Conservation (phyloP, 2,329 filamentous ascomycete species). For the Trichoderma oligosporum region DNA sequence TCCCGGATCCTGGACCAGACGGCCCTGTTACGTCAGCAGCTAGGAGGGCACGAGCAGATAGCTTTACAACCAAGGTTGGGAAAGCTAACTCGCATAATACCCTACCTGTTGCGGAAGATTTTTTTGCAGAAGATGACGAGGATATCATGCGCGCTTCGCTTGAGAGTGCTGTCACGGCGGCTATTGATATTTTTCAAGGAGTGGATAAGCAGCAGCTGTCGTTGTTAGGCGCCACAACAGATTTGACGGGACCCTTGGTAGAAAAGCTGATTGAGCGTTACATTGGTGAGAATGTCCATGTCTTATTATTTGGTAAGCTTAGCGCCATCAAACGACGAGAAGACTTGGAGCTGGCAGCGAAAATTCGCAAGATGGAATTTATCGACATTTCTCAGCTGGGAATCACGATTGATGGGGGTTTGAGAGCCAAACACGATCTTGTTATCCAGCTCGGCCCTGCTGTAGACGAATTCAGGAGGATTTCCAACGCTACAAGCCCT, state of each 20-base stretch:
- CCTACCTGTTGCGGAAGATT: conserved; percentile 55
- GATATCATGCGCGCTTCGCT: conserved; percentile 83
- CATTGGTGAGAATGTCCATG: conserved; percentile 87
- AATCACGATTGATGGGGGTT: conserved; percentile 76
- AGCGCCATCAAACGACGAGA: conserved; percentile 74
- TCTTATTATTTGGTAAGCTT: conserved; percentile 79
- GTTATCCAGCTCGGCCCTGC: conserved; percentile 71
- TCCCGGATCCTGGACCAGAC: conserved; percentile 56
- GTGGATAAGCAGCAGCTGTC: conserved; percentile 96
- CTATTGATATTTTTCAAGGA: conserved; percentile 91
- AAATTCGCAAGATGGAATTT: conserved; percentile 88
- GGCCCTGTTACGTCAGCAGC: conserved; percentile 54
- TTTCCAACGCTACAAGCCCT: conserved; percentile 70
- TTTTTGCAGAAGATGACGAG: conserved; percentile 85
- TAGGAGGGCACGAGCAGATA: conserved; percentile 53
- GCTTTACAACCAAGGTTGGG: conserved; percentile 36
- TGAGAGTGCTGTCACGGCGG: conserved; percentile 86
- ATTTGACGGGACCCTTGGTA: conserved; percentile 85
- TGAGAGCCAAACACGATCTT: conserved; percentile 75
- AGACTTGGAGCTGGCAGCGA: conserved; percentile 81
- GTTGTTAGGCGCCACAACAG: conserved; percentile 84
- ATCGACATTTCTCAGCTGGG: conserved; percentile 94
- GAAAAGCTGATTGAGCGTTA: conserved; percentile 95
- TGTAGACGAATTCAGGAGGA: conserved; percentile 85
- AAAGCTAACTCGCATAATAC: conserved; percentile 32